Percentiles rank a stretch among this genome's conserved stretches.
Conservation (phyloP, 345 rosid genomes). For the Eucalyptus curtisii region DNA sequence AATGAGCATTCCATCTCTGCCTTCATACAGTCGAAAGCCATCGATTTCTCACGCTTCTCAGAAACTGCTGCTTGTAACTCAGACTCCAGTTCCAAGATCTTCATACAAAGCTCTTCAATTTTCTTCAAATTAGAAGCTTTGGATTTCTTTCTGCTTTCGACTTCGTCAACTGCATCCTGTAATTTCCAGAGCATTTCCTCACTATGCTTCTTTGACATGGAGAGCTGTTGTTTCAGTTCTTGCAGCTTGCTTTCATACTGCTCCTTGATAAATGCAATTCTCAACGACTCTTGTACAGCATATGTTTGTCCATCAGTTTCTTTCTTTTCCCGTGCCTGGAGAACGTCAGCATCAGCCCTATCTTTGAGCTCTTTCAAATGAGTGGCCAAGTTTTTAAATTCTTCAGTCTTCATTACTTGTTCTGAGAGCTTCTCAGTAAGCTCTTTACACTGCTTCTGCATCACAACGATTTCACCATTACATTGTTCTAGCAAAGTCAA, state of each 20-base stretch:
- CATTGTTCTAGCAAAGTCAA: background rate
- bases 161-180: constrained; percentile 84
- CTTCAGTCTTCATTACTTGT: constrained; percentile 81
- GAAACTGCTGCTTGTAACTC: constrained; percentile 44
- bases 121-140: constrained; percentile 73
- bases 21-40: constrained; percentile 69
- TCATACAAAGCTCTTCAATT: constrained; percentile 68
- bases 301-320: constrained; percentile 38
- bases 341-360: constrained; percentile 64
- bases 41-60: constrained; percentile 71
- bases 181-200: constrained; percentile 90
- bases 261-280: constrained; percentile 94
- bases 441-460: constrained; percentile 43
- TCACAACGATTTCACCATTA: constrained; percentile 20
- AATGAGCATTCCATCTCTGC: constrained; percentile 91
- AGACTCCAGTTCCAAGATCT: constrained; percentile 63
- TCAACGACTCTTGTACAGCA: constrained; percentile 83
- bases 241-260: constrained; percentile 80
- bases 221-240: constrained; percentile 79
- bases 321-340: constrained; percentile 42
- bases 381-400: constrained; percentile 63
- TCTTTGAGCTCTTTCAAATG: constrained; percentile 90
- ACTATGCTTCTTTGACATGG: constrained; percentile 75
- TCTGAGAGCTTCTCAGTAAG: constrained; percentile 65
- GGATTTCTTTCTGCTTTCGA: constrained; percentile 60